phyloP scores from a whole-genome alignment of 2,329 filamentous ascomycete genomes.

The Botrytis byssoidea region DNA sequence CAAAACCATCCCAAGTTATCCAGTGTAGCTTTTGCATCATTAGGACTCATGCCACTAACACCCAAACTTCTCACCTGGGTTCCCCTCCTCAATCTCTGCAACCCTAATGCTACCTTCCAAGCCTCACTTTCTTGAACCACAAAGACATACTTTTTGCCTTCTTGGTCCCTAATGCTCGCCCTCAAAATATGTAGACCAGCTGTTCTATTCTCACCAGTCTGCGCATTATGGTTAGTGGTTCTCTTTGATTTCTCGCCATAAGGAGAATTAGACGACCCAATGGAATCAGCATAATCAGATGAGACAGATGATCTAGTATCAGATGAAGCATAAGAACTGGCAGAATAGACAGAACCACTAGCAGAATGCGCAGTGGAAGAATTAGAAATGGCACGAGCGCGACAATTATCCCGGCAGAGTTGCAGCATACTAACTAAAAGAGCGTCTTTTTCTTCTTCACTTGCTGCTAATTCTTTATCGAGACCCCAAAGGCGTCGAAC shows the following conservation, averaged over 20 bases:
- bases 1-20: conserved; percentile 54
- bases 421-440: conserved; percentile 62
- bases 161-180: conserved; percentile 63
- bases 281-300: conserved; percentile 37
- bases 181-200: conserved; percentile 61
- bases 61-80: conserved; percentile 59
- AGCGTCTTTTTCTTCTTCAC: conserved; percentile 64
- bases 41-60: conserved; percentile 53
- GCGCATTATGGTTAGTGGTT: conserved; percentile 37
- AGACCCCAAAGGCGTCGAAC: conserved; percentile 42
- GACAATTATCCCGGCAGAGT: conserved; percentile 64
- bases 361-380: conserved; percentile 35
- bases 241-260: conserved; percentile 21
- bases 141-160: conserved; percentile 65
- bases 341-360: conserved; percentile 46
- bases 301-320: conserved; percentile 32
- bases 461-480: conserved; percentile 42
- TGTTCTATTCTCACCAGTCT: conserved; percentile 54
- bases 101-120: conserved; percentile 64
- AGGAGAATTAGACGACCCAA: conserved; percentile 30
- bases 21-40: conserved; percentile 55
- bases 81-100: conserved; percentile 60
- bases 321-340: conserved; percentile 33
- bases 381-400: conserved; percentile 47
- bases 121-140: conserved; percentile 62